Evolutionary conservation across 306 rosid genomes (phyloP).

Genomic region (Neltuma alba): DNA sequence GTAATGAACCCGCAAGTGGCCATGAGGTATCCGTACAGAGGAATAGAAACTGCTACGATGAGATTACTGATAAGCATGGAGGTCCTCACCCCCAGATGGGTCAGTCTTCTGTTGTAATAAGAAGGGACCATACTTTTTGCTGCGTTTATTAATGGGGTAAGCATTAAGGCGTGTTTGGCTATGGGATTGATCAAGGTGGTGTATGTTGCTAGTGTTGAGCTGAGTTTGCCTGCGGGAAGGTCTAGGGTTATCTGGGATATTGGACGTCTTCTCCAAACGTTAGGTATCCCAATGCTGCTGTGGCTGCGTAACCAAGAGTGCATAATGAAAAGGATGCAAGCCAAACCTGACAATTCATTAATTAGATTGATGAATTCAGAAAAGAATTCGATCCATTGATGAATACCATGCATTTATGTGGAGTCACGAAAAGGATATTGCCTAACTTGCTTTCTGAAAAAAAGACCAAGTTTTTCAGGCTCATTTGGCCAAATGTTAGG

Average conservation of each 20-base stretch:
- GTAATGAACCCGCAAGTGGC: background rate
- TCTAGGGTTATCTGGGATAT: slow-evolving; percentile 50
- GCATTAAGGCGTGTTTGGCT: background rate
- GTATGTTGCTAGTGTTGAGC: slow-evolving; percentile 66
- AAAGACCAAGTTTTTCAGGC: no score
- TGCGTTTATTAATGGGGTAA: background rate
- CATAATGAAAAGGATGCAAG: slow-evolving; percentile 57
- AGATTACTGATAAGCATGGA: background rate
- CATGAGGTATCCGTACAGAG: background rate
- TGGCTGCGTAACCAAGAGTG: slow-evolving; percentile 63
- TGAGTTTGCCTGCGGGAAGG: slow-evolving; percentile 22
- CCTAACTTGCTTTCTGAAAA: no score
- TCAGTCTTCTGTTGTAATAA: no score
- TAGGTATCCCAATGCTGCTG: slow-evolving; percentile 64
- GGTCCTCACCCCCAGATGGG: background rate
- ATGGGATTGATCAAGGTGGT: slow-evolving; percentile 67
- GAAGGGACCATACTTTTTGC: background rate
- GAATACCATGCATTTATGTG: no score
- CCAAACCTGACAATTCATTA: slow-evolving; percentile 50
- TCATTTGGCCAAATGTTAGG: no score
- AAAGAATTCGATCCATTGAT: no score
- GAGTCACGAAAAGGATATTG: background rate
- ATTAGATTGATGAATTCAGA: no score
- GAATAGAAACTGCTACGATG: background rate
- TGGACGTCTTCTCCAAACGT: slow-evolving; percentile 68